Percentiles rank a stretch among this genome's conserved stretches.
phyloP scores from a whole-genome alignment of 2,329 filamentous ascomycete species.

The Neocucurbitaria cava region DNA sequence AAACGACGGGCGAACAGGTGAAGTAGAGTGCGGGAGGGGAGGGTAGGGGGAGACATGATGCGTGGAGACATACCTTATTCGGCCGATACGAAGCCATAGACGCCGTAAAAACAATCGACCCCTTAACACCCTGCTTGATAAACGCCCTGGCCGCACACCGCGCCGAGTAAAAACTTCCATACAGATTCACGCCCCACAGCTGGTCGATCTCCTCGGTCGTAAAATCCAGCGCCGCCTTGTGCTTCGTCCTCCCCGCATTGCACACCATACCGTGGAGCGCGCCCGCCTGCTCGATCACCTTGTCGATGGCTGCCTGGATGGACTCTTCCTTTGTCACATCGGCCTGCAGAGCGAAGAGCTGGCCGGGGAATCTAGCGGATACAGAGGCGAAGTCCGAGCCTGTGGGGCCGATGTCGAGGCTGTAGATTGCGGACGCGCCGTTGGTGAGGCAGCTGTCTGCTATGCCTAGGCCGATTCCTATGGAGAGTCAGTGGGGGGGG shows the following conservation, averaged over 20 bases:
- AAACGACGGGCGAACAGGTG: too few relatives aligned
- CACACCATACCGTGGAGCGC: constrained; percentile 59
- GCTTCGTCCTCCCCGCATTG: constrained; percentile 61
- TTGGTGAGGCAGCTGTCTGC: constrained; percentile 58
- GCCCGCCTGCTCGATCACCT: constrained; percentile 53
- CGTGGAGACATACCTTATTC: constrained; percentile 44
- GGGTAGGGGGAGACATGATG: not conserved
- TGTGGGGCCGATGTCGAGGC: constrained; percentile 54
- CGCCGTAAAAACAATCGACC: constrained; percentile 56
- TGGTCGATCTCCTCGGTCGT: constrained; percentile 56
- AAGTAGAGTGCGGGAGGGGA: too few relatives aligned
- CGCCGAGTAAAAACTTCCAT: constrained; percentile 55
- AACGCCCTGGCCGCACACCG: constrained; percentile 54
- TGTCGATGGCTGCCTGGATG: constrained; percentile 55
- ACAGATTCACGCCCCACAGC: constrained; percentile 55
- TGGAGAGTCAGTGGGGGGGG: not conserved
- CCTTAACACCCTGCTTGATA: constrained; percentile 55
- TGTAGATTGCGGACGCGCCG: constrained; percentile 54
- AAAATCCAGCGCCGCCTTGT: constrained; percentile 60
- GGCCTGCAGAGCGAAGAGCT: constrained; percentile 52
- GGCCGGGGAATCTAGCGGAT: constrained; percentile 49
- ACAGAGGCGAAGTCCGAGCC: constrained; percentile 53
- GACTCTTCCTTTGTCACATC: constrained; percentile 58
- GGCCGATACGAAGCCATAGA: constrained; percentile 57
- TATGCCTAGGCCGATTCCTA: constrained; percentile 55